phyloP scores from a whole-genome alignment of 2,329 filamentous ascomycete genomes.

The Colletotrichum sidae region DNA sequence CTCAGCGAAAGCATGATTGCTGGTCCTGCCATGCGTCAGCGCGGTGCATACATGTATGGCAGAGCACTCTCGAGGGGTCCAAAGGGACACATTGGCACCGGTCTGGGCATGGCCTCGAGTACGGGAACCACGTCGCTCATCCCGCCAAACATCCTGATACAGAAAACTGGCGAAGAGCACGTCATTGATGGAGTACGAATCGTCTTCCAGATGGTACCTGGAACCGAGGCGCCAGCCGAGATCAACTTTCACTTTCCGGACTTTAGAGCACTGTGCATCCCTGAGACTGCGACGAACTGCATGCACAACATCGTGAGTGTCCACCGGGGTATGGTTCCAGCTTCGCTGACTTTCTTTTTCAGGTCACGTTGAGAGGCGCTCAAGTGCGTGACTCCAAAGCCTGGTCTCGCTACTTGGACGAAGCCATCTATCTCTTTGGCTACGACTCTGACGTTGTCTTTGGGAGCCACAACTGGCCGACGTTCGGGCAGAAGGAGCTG shows the following conservation, averaged over 20 bases:
- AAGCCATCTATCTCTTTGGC: constrained; percentile 49
- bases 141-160: constrained; percentile 48
- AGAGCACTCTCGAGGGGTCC: constrained; percentile 43
- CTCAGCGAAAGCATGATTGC: constrained; percentile 53
- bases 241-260: constrained; percentile 55
- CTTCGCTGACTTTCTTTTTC: not conserved
- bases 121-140: constrained; percentile 48
- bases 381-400: constrained; percentile 52
- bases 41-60: constrained; percentile 55
- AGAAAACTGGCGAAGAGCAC: constrained; percentile 45
- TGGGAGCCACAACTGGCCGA: constrained; percentile 55
- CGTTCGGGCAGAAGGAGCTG: constrained; percentile 47
- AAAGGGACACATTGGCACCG: constrained; percentile 50
- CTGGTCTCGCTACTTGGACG: constrained; percentile 53
- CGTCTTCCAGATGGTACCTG: constrained; percentile 54
- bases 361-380: constrained; percentile 52
- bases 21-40: constrained; percentile 52
- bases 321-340: not conserved
- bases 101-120: constrained; percentile 49
- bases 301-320: constrained; percentile 52
- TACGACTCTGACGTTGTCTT: constrained; percentile 49
- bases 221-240: constrained; percentile 55
- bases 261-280: constrained; percentile 49
- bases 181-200: constrained; percentile 51
- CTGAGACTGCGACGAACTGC: constrained; percentile 52